These are phyloP conservation scores for Phytophthora aleatoria DNA, from an alignment of 352 stramenopile genomes.

Conservation along the genomic window DNA sequence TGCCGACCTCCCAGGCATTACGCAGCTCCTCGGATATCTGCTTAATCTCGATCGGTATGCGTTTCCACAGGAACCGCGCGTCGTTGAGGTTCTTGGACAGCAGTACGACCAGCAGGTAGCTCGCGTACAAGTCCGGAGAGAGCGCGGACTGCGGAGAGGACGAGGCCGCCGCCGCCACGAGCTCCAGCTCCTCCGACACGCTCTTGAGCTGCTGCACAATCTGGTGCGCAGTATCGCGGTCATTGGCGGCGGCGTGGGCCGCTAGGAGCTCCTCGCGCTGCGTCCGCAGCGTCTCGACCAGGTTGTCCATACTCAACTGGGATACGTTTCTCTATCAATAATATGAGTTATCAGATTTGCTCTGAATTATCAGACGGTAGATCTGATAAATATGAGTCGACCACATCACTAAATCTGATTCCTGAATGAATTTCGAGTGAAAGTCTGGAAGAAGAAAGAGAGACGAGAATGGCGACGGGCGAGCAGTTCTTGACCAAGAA, in stretches of 20 bases:
- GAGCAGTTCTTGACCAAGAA: conserved; percentile 87
- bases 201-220: conserved; percentile 42
- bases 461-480: conserved; percentile 37
- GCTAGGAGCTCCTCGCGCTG: conserved; percentile 49
- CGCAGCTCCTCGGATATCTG: conserved; percentile 41
- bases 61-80: conserved; percentile 79
- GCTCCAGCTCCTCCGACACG: conserved; percentile 60
- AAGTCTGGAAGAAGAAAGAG: conserved; percentile 1
- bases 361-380: neutral
- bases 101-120: conserved; percentile 58
- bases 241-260: conserved; percentile 19
- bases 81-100: conserved; percentile 64
- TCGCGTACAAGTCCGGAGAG: conserved; percentile 59
- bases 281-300: conserved; percentile 47
- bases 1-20: conserved; percentile 69
- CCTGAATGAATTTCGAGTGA: neutral
- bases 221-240: conserved; percentile 19
- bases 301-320: conserved; percentile 46
- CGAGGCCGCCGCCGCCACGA: conserved; percentile 46
- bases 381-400: neutral
- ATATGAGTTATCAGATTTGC: neutral
- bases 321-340: neutral
- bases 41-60: conserved; percentile 52
- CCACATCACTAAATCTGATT: neutral
- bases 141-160: conserved; percentile 41